A percentile compares a stretch with the other conserved stretches of the same genome.
Conservation (phyloP, 176 grass and related monocot genomes). For the Ananas comosus region DNA sequence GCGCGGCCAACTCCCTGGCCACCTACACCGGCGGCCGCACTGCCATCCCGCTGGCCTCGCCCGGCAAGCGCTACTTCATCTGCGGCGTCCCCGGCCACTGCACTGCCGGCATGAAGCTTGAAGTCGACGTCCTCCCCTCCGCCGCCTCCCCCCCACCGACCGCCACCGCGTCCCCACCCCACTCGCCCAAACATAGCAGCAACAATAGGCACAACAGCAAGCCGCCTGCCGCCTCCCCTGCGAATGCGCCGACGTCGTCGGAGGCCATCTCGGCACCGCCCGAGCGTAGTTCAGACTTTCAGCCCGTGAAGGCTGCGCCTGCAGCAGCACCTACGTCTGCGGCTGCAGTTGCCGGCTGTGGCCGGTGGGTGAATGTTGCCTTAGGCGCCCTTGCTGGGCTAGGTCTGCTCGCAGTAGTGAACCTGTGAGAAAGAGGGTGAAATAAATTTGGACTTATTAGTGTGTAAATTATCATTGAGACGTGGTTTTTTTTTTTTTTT, state of each 20-base stretch:
- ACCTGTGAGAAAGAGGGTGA: too few relatives aligned
- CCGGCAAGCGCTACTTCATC: slow-evolving; percentile 70
- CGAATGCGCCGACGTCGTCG: not conserved
- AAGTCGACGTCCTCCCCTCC: slow-evolving; percentile 32
- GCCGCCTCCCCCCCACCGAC: not conserved
- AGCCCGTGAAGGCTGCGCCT: too few relatives aligned
- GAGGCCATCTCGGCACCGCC: not conserved
- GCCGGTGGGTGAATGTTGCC: too few relatives aligned
- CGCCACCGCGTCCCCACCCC: not conserved
- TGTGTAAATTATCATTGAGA: too few relatives aligned
- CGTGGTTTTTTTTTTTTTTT: too few relatives aligned
- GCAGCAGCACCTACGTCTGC: too few relatives aligned
- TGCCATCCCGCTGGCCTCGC: slow-evolving; percentile 28
- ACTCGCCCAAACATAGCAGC: not conserved
- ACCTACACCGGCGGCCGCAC: slow-evolving; percentile 39
- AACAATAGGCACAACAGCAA: not conserved
- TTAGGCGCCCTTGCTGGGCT: too few relatives aligned
- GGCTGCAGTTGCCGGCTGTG: too few relatives aligned
- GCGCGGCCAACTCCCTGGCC: slow-evolving; percentile 9
- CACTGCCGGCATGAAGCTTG: slow-evolving; percentile 56
- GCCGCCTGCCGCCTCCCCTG: not conserved
- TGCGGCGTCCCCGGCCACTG: slow-evolving; percentile 63
- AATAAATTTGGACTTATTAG: too few relatives aligned
- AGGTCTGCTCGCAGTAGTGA: too few relatives aligned
- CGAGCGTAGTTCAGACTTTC: too few relatives aligned